A percentile compares a stretch with the other conserved stretches of the same genome.
These are phyloP conservation scores for Exophiala phaeomuriformis DNA, from an alignment of 2,329 filamentous ascomycete species.

Conservation along the genomic window DNA sequence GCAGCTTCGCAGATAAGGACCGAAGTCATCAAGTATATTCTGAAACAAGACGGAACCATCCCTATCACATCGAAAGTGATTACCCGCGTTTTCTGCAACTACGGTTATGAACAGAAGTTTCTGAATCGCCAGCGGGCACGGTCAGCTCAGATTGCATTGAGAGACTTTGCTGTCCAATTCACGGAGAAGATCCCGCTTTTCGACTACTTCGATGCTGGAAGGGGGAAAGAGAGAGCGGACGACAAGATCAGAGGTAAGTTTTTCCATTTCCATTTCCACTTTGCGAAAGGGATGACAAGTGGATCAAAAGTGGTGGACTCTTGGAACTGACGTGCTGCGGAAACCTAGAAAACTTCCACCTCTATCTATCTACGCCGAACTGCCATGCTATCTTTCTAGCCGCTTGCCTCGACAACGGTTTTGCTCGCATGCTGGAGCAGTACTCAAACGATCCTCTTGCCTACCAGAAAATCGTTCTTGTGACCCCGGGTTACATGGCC, in stretches of 20 bases:
- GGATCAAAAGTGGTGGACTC: not conserved
- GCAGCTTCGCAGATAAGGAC: constrained; percentile 19
- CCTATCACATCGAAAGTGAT: constrained; percentile 18
- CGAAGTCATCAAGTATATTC: constrained; percentile 22
- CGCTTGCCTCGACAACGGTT: constrained; percentile 24
- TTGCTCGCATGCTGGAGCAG: constrained; percentile 24
- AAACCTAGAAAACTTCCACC: constrained; percentile 23
- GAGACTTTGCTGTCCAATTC: constrained; percentile 20
- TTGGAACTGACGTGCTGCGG: not conserved
- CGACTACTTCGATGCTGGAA: constrained; percentile 24
- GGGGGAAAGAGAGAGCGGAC: constrained; percentile 26
- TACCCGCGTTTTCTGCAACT: constrained; percentile 23
- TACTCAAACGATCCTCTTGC: constrained; percentile 18
- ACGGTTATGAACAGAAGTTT: not conserved
- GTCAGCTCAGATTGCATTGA: not conserved
- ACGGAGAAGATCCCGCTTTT: constrained; percentile 24
- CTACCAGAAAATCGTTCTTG: constrained; percentile 21
- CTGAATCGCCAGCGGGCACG: constrained; percentile 1
- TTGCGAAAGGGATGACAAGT: too few relatives aligned
- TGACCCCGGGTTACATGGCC: constrained; percentile 17
- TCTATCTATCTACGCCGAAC: constrained; percentile 23
- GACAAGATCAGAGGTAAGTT: constrained; percentile 24
- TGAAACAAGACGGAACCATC: constrained; percentile 13
- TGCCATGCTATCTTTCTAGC: constrained; percentile 24
- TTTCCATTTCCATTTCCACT: not conserved